Base-by-base conservation (phyloP, 2,329 filamentous ascomycete species). In the Hypoxylon sp. region DNA sequence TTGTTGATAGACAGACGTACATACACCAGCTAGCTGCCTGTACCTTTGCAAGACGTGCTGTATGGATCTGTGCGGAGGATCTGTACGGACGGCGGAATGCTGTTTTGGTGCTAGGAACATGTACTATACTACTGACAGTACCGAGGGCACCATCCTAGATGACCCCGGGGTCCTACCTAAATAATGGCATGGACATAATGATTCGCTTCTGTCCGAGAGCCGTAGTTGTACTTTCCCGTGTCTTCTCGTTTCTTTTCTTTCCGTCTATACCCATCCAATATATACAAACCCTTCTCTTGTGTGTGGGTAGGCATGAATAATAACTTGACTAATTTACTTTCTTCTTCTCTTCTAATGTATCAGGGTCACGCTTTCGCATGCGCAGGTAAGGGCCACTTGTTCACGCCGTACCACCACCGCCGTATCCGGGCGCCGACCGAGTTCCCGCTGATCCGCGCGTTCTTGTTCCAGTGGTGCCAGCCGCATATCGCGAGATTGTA, bases 391-490 rank as follows among this genome's bases (percentile, higher is more conserved):
- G 86, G 85, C 96, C 96, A 98, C 75, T 97, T 93, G 77, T 98
- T 98, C 17, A 97, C 92, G 21, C 87, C 88, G 83, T 93, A 98
- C 95, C 96, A 99, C 96, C 95, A 98, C 72, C 94, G 86, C 74
- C 96, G 86, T 52, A 96, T 82, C 72, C 87, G 88, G 5, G 92
- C 93, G 21, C 96, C 96, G 14, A 92, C 82, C 25, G 89, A 90
- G 73, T 88, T 89, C 7, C 96, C 96, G 69, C 89, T 90, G 72
- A 97, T 85, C 76, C 90, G 89, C 13, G 93, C 90, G 64, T 87
- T 91, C 66, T 87, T 86, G 80, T 98, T 98, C 92, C 92, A 97
- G 78, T 92, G 87, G 75, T 93, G 90, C 95, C 95, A 98, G 61
- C 95, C 96, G 72, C 89, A 89, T 59, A 97, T 86, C 13, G 91